Evolutionary conservation across 495 filamentous ascomycete genomes (phyloP).

Genomic region (Pyrenula massariospora): DNA sequence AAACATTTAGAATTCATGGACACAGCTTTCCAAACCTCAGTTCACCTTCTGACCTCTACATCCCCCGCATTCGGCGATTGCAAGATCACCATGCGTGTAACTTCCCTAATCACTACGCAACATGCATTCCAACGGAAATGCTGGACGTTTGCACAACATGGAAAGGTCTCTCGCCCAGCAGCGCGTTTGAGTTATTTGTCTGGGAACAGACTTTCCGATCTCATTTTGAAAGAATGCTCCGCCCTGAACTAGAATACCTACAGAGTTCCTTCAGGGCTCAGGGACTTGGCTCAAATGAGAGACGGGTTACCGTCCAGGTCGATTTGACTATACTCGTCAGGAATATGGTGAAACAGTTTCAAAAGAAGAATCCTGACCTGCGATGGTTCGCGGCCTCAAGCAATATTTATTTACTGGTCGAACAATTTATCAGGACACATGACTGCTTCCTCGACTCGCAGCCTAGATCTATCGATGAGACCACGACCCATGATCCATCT

Average conservation of each 20-base stretch:
- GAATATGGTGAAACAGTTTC: neutral
- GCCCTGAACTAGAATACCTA: constrained; percentile 4
- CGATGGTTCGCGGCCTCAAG: neutral
- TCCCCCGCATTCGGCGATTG: neutral
- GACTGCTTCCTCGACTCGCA: neutral
- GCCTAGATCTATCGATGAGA: neutral
- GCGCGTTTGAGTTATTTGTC: constrained; percentile 4
- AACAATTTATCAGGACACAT: neutral
- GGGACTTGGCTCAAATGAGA: neutral
- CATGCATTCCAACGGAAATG: constrained; percentile 2
- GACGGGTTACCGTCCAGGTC: neutral
- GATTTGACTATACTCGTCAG: neutral
- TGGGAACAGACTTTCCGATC: constrained; percentile 4
- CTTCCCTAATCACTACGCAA: neutral
- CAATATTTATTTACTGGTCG: neutral
- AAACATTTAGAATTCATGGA: neutral
- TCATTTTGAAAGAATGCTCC: constrained; percentile 7
- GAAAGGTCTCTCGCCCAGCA: constrained; percentile 7
- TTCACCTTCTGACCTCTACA: neutral
- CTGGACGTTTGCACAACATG: constrained; percentile 9
- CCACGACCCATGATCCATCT: neutral
- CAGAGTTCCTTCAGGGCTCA: neutral
- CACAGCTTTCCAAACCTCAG: constrained; percentile 2
- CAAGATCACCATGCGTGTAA: neutral
- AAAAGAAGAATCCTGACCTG: neutral